Evolutionary conservation across 176 grass and related monocot genomes (phyloP), one percentile per base, ranked within the genome.

Genomic region (Saccharum officinarum): DNA sequence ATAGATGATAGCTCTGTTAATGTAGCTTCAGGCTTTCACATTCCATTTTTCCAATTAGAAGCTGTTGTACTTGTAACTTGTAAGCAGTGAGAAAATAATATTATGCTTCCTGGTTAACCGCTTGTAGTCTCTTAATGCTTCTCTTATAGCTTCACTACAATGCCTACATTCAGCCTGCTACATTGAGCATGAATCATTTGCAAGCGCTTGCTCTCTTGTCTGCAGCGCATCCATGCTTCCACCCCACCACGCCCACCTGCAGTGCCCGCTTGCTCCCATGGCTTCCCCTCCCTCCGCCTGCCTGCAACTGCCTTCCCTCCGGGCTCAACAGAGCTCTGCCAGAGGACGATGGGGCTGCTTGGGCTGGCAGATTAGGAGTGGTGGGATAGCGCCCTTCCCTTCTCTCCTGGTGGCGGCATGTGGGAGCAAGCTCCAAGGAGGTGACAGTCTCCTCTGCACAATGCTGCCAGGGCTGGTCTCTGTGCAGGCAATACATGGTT

Each of bases 11-110:
- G 7, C 37, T 60, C 15, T 49, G 82, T 75, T 68, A 10, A 17
- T 87, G 28, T 68, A 79, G 61, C 45, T 74, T 79, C 4, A 72
- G 1, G 22, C 38, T 86, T 88, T 64, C 33, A 34, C 9, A 44
- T 77, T 65, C 8, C 18, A 7, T 2, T 57, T 41, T 60, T 78
- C 1, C 38, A 31, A 16, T 63, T 44, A 34, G 26, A 85, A 61
- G 31, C 25, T 64, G 61, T 31, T 65, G 62, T 65, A 77, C 50
- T 37, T 84, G 52, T 80, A 65, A 76, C 30, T 36, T 75, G 33
- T 65, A n/a, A 44, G 44, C 10, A 66, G 7, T 17, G 28, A 34
- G 10, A 87, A 31, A 22, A 47, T 55, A 31, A 16, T 5, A 28
- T 78, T 41, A 1, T 78, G 44, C 72, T 78, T 82, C 57, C 26